Evolutionary conservation across 257 asterid genomes (phyloP).

Genomic region (Ligustrum vulgare): DNA sequence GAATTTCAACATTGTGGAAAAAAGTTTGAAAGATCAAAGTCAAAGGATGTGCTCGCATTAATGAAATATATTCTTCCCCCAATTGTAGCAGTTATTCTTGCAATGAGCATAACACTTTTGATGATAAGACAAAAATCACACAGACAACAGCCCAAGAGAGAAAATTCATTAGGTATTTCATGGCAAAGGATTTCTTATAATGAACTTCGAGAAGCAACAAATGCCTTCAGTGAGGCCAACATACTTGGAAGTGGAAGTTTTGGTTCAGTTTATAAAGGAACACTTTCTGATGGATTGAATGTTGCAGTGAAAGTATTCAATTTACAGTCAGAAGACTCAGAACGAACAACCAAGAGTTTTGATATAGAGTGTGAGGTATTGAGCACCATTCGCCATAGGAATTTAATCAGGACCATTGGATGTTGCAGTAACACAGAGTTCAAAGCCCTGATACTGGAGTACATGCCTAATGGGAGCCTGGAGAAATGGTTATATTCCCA

Average conservation of each 20-base stretch:
- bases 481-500: constrained; percentile 34
- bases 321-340: constrained; percentile 27
- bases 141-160: not conserved
- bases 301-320: constrained; percentile 50
- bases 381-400: constrained; percentile 44
- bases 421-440: constrained; percentile 31
- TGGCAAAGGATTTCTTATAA: constrained; percentile 38
- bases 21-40: not conserved
- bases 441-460: constrained; percentile 37
- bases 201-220: constrained; percentile 41
- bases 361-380: constrained; percentile 35
- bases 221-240: constrained; percentile 38
- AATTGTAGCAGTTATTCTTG: not conserved
- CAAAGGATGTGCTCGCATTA: not conserved
- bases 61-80: constrained; percentile 24
- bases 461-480: constrained; percentile 41
- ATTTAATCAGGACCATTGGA: constrained; percentile 37
- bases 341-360: constrained; percentile 30
- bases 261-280: constrained; percentile 48
- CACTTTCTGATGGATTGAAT: constrained; percentile 30
- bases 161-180: not conserved
- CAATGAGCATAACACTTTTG: constrained; percentile 9
- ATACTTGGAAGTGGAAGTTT: constrained; percentile 51
- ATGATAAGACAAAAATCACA: constrained; percentile 1
- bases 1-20: constrained; percentile 41